These are phyloP conservation scores for Curvularia sp. DNA, from an alignment of 2,329 filamentous ascomycete species.

Conservation along the genomic window DNA sequence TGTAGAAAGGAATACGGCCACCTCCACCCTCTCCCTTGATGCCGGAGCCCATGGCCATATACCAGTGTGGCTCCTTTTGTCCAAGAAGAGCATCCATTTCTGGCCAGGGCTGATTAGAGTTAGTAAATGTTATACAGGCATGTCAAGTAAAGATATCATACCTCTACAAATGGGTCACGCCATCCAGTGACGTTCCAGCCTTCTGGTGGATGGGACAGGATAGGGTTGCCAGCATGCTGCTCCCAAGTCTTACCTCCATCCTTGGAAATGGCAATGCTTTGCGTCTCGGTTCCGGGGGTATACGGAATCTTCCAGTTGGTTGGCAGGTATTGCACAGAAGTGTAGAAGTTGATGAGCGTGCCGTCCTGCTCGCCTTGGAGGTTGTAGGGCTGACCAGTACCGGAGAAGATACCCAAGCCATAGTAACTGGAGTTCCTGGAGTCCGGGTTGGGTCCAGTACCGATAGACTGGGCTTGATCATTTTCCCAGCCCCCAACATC, in stretches of 20 bases:
- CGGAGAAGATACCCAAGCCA: conserved; percentile 61
- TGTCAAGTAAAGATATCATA: not conserved
- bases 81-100: conserved; percentile 55
- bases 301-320: conserved; percentile 57
- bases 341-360: conserved; percentile 58
- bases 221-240: conserved; percentile 56
- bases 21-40: conserved; percentile 57
- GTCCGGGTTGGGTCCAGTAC: conserved; percentile 46
- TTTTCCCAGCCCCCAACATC: conserved; percentile 58
- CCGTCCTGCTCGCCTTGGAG: conserved; percentile 56
- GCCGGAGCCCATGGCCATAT: conserved; percentile 56
- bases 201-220: conserved; percentile 54
- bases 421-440: conserved; percentile 55
- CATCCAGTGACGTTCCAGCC: conserved; percentile 56
- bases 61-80: conserved; percentile 55
- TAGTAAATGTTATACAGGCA: not conserved
- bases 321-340: conserved; percentile 56
- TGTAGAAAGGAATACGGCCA: conserved; percentile 57
- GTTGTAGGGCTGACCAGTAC: conserved; percentile 59
- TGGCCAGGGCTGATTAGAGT: conserved; percentile 51
- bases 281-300: conserved; percentile 55
- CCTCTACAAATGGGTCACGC: conserved; percentile 43
- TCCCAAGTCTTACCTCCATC: conserved; percentile 59
- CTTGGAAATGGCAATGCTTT: conserved; percentile 55
- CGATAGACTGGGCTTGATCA: conserved; percentile 50